Percentiles rank a stretch among this genome's conserved stretches.
Evolutionary conservation across 1,284 basidiomycete genomes (phyloP).

Genomic region (Tylopilus sp.): DNA sequence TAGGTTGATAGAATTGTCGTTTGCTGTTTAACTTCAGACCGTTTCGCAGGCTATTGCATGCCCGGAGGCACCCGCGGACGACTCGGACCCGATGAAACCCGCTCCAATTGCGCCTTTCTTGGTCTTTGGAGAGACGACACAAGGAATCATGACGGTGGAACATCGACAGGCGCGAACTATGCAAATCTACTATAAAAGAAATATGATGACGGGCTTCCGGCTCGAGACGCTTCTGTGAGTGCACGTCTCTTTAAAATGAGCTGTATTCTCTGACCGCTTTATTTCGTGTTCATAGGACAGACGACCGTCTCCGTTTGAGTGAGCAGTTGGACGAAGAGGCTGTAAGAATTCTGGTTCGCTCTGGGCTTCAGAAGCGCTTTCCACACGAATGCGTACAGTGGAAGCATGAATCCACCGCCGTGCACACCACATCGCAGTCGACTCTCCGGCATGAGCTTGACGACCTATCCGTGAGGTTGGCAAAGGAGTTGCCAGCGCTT

Average conservation of each 20-base stretch:
- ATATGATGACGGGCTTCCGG: constrained; percentile 4
- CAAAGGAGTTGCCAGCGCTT: not conserved
- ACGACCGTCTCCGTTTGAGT: constrained; percentile 26
- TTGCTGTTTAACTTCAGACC: constrained; percentile 8
- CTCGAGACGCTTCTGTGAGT: constrained; percentile 22
- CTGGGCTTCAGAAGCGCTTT: constrained; percentile 32
- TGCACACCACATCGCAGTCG: not conserved
- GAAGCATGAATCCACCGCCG: not conserved
- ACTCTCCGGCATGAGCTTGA: not conserved
- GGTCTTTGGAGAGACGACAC: constrained; percentile 34
- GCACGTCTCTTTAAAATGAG: not conserved
- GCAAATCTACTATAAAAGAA: not conserved
- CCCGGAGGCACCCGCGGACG: constrained; percentile 6
- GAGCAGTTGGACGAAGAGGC: constrained; percentile 28
- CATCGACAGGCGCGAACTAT: constrained; percentile 17
- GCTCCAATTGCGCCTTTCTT: constrained; percentile 23
- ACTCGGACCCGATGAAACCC: constrained; percentile 12
- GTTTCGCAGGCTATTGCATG: constrained; percentile 13
- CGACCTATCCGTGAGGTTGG: not conserved
- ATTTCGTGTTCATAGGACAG: constrained; percentile 9
- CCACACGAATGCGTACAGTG: not conserved
- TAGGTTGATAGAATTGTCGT: not conserved
- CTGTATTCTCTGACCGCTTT: not conserved
- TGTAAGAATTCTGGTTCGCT: constrained; percentile 29
- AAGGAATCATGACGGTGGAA: constrained; percentile 34